Percentiles rank a stretch among this genome's conserved stretches.
Evolutionary conservation across 2,329 filamentous ascomycete species (phyloP).

Genomic region (Penicillium sp.): DNA sequence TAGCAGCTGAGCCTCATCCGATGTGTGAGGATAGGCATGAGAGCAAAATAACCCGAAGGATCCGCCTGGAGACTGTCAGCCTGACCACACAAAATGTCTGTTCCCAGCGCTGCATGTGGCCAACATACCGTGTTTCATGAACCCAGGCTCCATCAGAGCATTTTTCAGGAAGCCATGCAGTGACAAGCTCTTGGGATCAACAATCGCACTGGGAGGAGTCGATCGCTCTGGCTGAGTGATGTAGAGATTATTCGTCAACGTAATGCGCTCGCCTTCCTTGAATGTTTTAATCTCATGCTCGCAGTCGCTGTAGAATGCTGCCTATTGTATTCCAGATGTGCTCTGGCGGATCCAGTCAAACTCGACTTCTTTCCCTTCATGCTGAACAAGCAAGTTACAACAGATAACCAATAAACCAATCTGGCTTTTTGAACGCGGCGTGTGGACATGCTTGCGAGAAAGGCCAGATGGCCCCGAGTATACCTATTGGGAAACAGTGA

Average conservation of each 20-base stretch:
- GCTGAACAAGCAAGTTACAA: slow-evolving; percentile 34
- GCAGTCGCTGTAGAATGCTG: slow-evolving; percentile 41
- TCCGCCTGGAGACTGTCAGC: slow-evolving; percentile 32
- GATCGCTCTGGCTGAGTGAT: slow-evolving; percentile 37
- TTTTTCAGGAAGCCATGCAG: slow-evolving; percentile 37
- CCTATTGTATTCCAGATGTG: slow-evolving; percentile 33
- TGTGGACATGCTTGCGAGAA: slow-evolving; percentile 56
- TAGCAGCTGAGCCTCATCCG: too few relatives aligned
- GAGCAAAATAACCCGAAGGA: slow-evolving; percentile 48
- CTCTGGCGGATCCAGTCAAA: slow-evolving; percentile 31
- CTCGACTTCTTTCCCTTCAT: slow-evolving; percentile 27
- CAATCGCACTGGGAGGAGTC: slow-evolving; percentile 14
- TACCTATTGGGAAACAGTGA: slow-evolving; percentile 35
- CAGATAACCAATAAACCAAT: slow-evolving; percentile 58
- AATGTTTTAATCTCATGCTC: slow-evolving; percentile 47
- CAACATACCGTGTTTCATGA: not conserved
- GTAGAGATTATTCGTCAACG: slow-evolving; percentile 61
- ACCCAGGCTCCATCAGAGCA: slow-evolving; percentile 27
- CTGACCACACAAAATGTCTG: too few relatives aligned
- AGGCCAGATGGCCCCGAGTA: slow-evolving; percentile 53
- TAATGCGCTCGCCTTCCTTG: slow-evolving; percentile 54
- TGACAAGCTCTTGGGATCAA: slow-evolving; percentile 37
- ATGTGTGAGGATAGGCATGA: slow-evolving; percentile 49
- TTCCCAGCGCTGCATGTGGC: too few relatives aligned
- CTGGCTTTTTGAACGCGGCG: slow-evolving; percentile 49